Base-by-base conservation (phyloP, 2,329 filamentous ascomycete species). In the Trichoderma cornu-damae region DNA sequence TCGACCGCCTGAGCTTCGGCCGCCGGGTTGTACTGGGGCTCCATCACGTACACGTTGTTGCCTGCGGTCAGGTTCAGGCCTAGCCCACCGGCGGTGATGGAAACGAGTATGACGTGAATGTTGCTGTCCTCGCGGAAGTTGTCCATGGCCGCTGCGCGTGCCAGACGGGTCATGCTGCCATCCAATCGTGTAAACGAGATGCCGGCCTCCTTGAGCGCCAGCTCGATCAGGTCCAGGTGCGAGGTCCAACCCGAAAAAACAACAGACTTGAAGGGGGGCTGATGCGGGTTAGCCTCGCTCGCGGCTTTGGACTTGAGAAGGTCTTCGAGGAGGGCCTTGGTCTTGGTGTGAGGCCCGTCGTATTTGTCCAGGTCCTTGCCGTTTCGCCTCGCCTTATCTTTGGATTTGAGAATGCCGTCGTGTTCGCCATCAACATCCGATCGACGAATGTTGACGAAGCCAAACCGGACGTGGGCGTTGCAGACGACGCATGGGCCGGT, bases 21-120 rank as follows among this genome's bases (percentile, higher is more conserved):
- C 0, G 94, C 92, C 72, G 93, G 97, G 68, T 89, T 95, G 94
- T 94, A 99, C 93, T 94, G 99, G 0, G 94, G 94, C 71, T 99
- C 94, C 94, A 99, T 97, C 88, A 99, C 94, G 75, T 87, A 99
- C 3, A 99, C 95, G 54, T 89, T 79, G 62, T 87, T 90, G 5
- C 94, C 94, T 62, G 86, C 86, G 0, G 93, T 97, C 60, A 99
- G 77, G 68, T 97, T 97, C 37, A 97, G 84, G 12, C 93, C 93
- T 14, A 96, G 82, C 16, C 94, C 93, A 62, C 93, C 94, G 0
- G 93, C 93, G 68, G 87, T 90, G 72, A 96, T 95, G 8, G 90
- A 96, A 12, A 96, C 90, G 8, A 97, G 82, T 50, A 97, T 91
- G 53, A 96, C 86, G 30, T 85, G 85, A 34, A 96, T 81, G 1